Base-by-base conservation (phyloP, 2,329 filamentous ascomycete species). In the Aureobasidium pullulans region DNA sequence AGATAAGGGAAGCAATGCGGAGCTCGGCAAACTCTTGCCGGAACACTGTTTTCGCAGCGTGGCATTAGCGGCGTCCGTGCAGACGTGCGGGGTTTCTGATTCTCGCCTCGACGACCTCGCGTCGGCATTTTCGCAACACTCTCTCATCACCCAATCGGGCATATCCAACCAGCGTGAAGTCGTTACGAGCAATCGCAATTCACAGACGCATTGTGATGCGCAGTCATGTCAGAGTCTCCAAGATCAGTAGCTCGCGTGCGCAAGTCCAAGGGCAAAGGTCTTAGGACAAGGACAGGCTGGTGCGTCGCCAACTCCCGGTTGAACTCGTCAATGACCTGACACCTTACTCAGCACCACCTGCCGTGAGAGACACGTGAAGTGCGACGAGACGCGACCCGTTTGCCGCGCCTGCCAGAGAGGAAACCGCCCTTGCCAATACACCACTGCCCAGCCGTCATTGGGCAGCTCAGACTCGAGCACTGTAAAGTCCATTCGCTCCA, bases 301-400 rank as follows among this genome's bases (percentile, higher is more conserved):
- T 49, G 19, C 13, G 47, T 49, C 32, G 16, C 32, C 31, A 15
- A 5, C 13, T 28, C 23, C 6, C 9, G 42, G 9, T 44, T 9
- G 23, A 8, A 48, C n/a, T 16, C n/a, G 28, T 16, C 29, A n/a
- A 7, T 19, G 8, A 16, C 2, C 47, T 50, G 31, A 37, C n/a
- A 7, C 16, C 16, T 13, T 6, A 19, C 15, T 29, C 31, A 70
- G 68, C 57, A 36, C 63, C 5, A 65, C 68, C 31, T 70, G 69
- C 57, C 62, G 69, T 2, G 67, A 67, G 47, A 69, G 78, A 59
- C 75, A 79, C 61, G 77, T 79, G 65, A 81, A 81, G 68, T 81
- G 78, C 65, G 77, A 79, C 62, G 78, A 80, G 67, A 69, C 69
- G 37, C 75, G 72, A 62, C 77, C 75, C 13, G 66, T 70, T 34